Evolutionary conservation across 495 filamentous ascomycete genomes (phyloP).

Genomic region (Hypoxylon lienhwacheense): DNA sequence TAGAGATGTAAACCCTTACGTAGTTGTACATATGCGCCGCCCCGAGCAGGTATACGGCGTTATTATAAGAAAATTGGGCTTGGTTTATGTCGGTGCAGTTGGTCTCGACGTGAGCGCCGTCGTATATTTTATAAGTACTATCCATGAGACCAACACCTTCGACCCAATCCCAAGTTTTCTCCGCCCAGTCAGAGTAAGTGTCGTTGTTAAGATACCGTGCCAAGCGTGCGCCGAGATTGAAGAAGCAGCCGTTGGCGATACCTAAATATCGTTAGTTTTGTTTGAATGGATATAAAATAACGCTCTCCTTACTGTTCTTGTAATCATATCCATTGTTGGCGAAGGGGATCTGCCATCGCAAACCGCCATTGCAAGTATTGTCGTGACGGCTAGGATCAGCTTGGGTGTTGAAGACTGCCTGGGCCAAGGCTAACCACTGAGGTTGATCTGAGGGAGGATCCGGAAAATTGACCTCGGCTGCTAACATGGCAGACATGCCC

Average conservation of each 20-base stretch:
- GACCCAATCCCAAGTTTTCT: conserved; percentile 75
- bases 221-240: conserved; percentile 76
- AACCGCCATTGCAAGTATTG: conserved; percentile 66
- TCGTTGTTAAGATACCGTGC: conserved; percentile 75
- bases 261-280: conserved; percentile 30
- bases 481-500: conserved; percentile 75
- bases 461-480: conserved; percentile 72
- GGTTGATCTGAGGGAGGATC: conserved; percentile 59
- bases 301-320: conserved; percentile 69
- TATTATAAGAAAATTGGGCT: conserved; percentile 74
- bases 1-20: conserved; percentile 42
- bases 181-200: conserved; percentile 78
- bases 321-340: conserved; percentile 80
- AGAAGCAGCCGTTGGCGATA: conserved; percentile 77
- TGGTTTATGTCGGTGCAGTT: conserved; percentile 66
- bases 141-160: conserved; percentile 63
- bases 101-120: conserved; percentile 64
- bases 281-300: not conserved
- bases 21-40: conserved; percentile 79
- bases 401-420: conserved; percentile 77
- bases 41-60: conserved; percentile 70
- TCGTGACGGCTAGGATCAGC: conserved; percentile 63
- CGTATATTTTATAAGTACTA: conserved; percentile 62
- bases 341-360: conserved; percentile 79
- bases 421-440: conserved; percentile 74